Percentiles rank a stretch among this genome's conserved stretches.
These are phyloP conservation scores for Stereum hirsutum DNA, from an alignment of 1,284 basidiomycete species.

Conservation along the genomic window DNA sequence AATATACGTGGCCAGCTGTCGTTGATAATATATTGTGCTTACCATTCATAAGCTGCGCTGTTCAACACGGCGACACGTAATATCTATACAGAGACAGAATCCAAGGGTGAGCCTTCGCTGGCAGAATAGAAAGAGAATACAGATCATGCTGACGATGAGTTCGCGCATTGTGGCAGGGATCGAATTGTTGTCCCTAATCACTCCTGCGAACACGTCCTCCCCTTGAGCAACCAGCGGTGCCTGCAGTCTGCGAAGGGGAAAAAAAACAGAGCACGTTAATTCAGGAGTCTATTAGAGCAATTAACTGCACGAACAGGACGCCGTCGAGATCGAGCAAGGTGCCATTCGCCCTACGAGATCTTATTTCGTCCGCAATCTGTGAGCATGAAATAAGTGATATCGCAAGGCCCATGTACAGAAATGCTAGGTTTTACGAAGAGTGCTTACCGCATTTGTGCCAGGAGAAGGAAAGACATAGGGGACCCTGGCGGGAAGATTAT, in stretches of 20 bases:
- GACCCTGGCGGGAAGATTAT: constrained; percentile 16
- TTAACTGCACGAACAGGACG: constrained; percentile 10
- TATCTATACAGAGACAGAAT: too few species aligned
- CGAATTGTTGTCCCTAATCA: constrained; percentile 16
- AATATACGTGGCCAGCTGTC: too few species aligned
- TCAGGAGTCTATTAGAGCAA: neutral
- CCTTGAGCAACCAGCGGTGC: constrained; percentile 15
- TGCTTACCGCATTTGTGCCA: constrained; percentile 14
- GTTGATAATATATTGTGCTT: neutral
- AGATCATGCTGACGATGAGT: constrained; percentile 15
- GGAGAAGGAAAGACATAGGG: constrained; percentile 18
- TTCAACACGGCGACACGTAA: constrained; percentile 18
- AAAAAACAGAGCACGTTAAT: neutral
- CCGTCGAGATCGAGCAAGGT: constrained; percentile 16
- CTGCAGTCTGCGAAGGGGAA: constrained; percentile 13
- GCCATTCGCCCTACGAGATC: constrained; percentile 12
- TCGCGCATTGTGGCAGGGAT: constrained; percentile 19
- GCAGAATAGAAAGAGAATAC: too few species aligned
- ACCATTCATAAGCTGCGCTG: constrained; percentile 19
- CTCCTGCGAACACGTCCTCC: constrained; percentile 15
- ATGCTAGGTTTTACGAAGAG: too few species aligned
- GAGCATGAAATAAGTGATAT: too few species aligned
- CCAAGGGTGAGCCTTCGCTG: too few species aligned
- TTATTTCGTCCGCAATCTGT: constrained; percentile 16
- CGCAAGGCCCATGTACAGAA: too few species aligned